Conservation (phyloP, 2,329 filamentous ascomycete species). For the Sporothrix pseudoabietina region DNA sequence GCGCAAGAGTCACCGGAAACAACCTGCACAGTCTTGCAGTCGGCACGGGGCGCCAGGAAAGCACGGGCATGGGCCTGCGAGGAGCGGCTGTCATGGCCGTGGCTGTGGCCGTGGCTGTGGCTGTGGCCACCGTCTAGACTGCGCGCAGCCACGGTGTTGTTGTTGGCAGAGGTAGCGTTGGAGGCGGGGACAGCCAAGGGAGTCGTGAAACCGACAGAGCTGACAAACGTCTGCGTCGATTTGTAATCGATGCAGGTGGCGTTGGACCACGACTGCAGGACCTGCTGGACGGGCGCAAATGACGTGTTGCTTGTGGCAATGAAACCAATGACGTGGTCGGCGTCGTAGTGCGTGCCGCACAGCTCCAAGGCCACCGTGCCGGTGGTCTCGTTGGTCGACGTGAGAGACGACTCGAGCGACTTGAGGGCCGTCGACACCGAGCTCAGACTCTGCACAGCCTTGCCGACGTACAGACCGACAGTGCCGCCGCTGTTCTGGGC, state of each 20-base stretch:
- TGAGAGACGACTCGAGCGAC: conserved; percentile 38
- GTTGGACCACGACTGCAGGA: conserved; percentile 40
- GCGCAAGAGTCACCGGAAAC: conserved; percentile 28
- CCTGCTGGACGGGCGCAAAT: conserved; percentile 41
- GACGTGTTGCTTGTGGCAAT: conserved; percentile 41
- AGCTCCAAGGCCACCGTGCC: conserved; percentile 44
- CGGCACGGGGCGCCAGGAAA: background rate
- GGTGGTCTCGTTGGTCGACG: conserved; percentile 36
- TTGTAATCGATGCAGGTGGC: conserved; percentile 37
- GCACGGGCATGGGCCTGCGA: background rate
- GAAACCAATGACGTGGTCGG: conserved; percentile 42
- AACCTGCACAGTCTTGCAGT: conserved; percentile 29
- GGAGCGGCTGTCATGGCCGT: background rate
- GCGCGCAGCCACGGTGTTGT: background rate
- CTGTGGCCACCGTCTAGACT: too few species aligned
- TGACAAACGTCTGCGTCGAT: conserved; percentile 32
- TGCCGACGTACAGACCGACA: conserved; percentile 45
- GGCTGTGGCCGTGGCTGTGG: background rate
- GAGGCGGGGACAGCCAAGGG: background rate
- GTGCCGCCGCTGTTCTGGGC: conserved; percentile 39
- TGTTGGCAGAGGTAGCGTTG: background rate
- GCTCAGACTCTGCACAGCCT: conserved; percentile 36
- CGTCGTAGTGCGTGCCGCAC: conserved; percentile 40
- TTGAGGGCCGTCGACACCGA: conserved; percentile 34
- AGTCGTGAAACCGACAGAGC: background rate